Percentiles rank a stretch among this genome's conserved stretches.
phyloP scores from a whole-genome alignment of 2,329 filamentous ascomycete genomes.

The Penicillium janthinellum region DNA sequence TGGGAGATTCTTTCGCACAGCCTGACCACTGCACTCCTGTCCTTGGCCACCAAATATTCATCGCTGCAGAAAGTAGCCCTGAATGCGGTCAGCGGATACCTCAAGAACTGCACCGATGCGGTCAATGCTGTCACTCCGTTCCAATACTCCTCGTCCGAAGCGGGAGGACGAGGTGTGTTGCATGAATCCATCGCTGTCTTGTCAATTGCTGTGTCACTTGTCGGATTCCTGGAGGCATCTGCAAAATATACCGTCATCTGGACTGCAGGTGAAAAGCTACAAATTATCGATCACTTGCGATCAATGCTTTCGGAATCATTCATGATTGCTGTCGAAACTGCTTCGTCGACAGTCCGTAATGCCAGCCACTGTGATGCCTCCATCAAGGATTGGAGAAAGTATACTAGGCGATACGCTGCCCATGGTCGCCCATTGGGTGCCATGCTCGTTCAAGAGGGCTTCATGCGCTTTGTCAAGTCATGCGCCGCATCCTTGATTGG shows the following conservation, averaged over 20 bases:
- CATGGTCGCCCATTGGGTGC: constrained; percentile 81
- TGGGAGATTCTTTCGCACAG: constrained; percentile 81
- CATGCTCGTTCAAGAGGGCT: constrained; percentile 86
- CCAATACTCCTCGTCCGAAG: constrained; percentile 59
- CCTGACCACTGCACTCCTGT: constrained; percentile 78
- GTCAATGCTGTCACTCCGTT: constrained; percentile 59
- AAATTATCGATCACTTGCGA: constrained; percentile 70
- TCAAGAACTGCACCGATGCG: constrained; percentile 68
- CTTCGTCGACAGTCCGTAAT: constrained; percentile 87
- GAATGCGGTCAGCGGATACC: constrained; percentile 69
- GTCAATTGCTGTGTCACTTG: constrained; percentile 78
- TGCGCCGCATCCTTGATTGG: constrained; percentile 73
- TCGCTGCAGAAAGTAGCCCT: constrained; percentile 68
- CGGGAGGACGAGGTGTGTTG: constrained; percentile 36
- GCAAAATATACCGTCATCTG: constrained; percentile 80
- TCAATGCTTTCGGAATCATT: constrained; percentile 80
- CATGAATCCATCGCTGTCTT: constrained; percentile 69
- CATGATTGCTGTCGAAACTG: constrained; percentile 81
- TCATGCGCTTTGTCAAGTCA: constrained; percentile 80
- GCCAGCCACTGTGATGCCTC: constrained; percentile 65
- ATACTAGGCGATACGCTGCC: constrained; percentile 78
- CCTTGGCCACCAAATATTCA: constrained; percentile 72
- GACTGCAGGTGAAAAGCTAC: constrained; percentile 71
- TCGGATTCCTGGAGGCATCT: constrained; percentile 85
- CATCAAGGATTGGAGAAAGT: constrained; percentile 84